Percentiles rank a stretch among this genome's conserved stretches.
Conservation (phyloP, 2,329 filamentous ascomycete species). For the Botryotinia globosa region DNA sequence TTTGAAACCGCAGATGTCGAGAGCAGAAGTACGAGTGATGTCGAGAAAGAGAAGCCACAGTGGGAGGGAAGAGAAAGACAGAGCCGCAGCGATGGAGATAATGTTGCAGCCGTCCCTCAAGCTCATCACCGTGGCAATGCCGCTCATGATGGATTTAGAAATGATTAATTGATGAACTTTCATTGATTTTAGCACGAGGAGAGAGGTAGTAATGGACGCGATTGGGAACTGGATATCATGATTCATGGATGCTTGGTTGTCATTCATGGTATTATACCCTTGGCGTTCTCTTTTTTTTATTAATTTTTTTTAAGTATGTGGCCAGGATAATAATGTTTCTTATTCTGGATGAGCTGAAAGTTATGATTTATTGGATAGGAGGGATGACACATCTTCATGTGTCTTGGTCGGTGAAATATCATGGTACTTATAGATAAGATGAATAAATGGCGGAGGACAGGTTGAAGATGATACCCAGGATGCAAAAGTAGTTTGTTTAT, state of each 20-base stretch:
- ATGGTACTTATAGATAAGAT: not conserved
- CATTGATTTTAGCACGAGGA: not conserved
- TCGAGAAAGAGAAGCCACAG: conserved; percentile 12
- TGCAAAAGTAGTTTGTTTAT: not conserved
- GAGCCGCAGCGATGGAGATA: not conserved
- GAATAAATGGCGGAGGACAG: not conserved
- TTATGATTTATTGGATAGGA: not conserved
- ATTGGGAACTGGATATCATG: conserved; percentile 8
- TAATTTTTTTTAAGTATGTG: not conserved
- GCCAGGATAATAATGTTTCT: conserved; percentile 16
- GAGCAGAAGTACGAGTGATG: conserved; percentile 28
- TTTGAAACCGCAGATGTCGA: conserved; percentile 35
- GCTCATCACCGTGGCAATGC: conserved; percentile 11
- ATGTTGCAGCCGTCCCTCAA: not conserved
- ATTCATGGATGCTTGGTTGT: conserved; percentile 4
- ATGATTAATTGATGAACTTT: conserved; percentile 11
- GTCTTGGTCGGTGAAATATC: not conserved
- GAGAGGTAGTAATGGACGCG: conserved; percentile 4
- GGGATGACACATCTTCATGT: not conserved
- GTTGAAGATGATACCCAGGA: conserved; percentile 3
- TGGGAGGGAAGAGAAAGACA: conserved; percentile 9
- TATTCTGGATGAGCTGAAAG: not conserved
- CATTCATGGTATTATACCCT: conserved; percentile 16
- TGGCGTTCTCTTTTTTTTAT: conserved; percentile 11
- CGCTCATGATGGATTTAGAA: conserved; percentile 15